Percentiles rank a stretch among this genome's conserved stretches.
phyloP scores from a whole-genome alignment of 257 asterid genomes.

The Ehretia macrophylla region DNA sequence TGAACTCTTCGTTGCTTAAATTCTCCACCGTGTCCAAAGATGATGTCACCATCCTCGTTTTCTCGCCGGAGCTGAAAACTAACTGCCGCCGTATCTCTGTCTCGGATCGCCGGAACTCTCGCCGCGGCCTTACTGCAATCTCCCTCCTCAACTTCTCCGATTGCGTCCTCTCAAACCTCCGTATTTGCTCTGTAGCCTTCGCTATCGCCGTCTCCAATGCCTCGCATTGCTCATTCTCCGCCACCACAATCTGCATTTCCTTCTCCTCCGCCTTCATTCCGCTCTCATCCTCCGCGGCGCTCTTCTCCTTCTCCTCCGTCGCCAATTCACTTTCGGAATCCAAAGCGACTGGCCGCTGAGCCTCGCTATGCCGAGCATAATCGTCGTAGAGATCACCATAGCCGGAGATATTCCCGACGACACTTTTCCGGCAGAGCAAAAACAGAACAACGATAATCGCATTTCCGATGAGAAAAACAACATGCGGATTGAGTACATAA shows the following conservation, averaged over 20 bases:
- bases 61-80: constrained; percentile 9
- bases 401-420: constrained; percentile 14
- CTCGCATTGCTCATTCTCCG: constrained; percentile 22
- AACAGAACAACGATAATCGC: constrained; percentile 42
- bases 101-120: constrained; percentile 58
- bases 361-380: constrained; percentile 39
- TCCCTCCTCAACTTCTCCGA: constrained; percentile 65
- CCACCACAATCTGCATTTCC: constrained; percentile 44
- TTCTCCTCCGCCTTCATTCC: constrained; percentile 12
- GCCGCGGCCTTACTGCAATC: constrained; percentile 29
- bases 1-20: constrained; percentile 71
- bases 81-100: constrained; percentile 29
- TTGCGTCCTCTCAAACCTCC: constrained; percentile 66
- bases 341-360: constrained; percentile 15
- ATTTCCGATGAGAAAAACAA: constrained; percentile 80
- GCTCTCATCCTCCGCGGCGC: background rate
- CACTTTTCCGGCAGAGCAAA: constrained; percentile 43
- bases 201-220: constrained; percentile 47
- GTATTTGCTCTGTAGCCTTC: constrained; percentile 49
- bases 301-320: constrained; percentile 6
- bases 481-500: constrained; percentile 59
- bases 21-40: constrained; percentile 38
- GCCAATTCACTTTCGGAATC: background rate
- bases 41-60: background rate
- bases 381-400: constrained; percentile 37